phyloP scores from a whole-genome alignment of 2,329 filamentous ascomycete species.

The Bipolaris victoriae region DNA sequence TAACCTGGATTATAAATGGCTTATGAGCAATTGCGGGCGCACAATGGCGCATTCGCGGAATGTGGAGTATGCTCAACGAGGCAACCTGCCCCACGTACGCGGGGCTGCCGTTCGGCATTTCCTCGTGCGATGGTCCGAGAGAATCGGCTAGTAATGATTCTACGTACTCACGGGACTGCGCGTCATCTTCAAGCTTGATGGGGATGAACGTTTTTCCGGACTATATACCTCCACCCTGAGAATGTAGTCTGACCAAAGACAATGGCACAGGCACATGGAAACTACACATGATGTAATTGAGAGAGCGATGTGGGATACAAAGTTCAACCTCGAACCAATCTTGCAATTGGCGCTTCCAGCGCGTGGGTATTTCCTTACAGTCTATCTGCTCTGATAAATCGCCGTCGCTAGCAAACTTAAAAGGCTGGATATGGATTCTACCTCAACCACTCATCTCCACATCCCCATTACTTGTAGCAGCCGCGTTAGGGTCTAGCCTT shows the following conservation, averaged over 20 bases:
- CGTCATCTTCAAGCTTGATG: neutral
- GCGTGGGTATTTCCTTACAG: neutral
- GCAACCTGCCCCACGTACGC: slow-evolving; percentile 15
- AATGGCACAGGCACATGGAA: neutral
- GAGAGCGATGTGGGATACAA: neutral
- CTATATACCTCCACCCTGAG: neutral
- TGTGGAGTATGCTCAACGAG: neutral
- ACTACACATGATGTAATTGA: neutral
- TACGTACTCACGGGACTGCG: slow-evolving; percentile 9
- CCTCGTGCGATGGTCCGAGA: neutral
- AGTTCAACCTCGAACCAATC: neutral
- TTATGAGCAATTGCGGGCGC: neutral
- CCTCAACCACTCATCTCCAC: slow-evolving; percentile 36
- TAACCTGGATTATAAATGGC: slow-evolving; percentile 4
- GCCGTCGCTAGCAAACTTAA: neutral
- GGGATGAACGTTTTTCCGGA: neutral
- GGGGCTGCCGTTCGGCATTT: slow-evolving; percentile 19
- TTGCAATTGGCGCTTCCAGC: neutral
- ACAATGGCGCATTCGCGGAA: slow-evolving; percentile 1
- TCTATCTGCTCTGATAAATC: neutral
- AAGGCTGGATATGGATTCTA: neutral
- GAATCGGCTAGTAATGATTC: too few relatives aligned
- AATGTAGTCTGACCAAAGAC: neutral
- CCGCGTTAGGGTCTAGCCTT: slow-evolving; percentile 27
- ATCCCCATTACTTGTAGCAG: slow-evolving; percentile 31